Evolutionary conservation across 768 basidiomycete genomes (phyloP), one percentile per base, ranked within the genome.

Genomic region (Podaxis sp.): DNA sequence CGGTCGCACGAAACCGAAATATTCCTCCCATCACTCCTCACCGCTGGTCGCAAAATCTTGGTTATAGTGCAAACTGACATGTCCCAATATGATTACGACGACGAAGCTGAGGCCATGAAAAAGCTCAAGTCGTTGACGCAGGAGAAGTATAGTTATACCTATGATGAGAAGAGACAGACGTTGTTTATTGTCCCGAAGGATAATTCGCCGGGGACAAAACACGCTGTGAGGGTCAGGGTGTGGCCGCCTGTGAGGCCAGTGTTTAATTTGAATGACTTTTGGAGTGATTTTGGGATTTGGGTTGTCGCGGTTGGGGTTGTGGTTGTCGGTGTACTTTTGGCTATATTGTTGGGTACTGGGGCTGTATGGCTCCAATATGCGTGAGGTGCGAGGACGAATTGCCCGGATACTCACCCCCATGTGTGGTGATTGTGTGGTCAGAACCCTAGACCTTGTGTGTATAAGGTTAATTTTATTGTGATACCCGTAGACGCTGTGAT

Each of bases 1-100:
- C 40, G 64, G 64, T 81, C 86, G n/a, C 73, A 79, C 52, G 87
- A 90, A 69, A 93, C 93, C n/a, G 92, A 95, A 74, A 86, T 96
- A 33, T 96, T 88, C 75, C 66, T 93, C 6, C 93, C 94, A 0
- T 82, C 84, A 0, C 70, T 82, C 64, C 76, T 94, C 40, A 79
- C 86, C 1, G 81, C 80, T 17, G 83, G 81, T n/a, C 44, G 44
- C 0, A 77, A 88, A 60, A 79, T 80, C 63, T 70, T 95, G 15
- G 67, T 95, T 0, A 72, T 78, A 28, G 88, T 89, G 0, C 78
- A 90, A 1, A 74, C 22, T 17, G 54, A 56, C 12, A 40, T 52
- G 59, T 52, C 37, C 8, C 20, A 41, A n/a, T 52, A 53, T 24
- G 51, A 53, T 26, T 41, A 28, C 24, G 50, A 60, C 38, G 40